A percentile compares a stretch with the other conserved stretches of the same genome.
Evolutionary conservation across 257 asterid species (phyloP).

Genomic region (Linaria vulgaris): DNA sequence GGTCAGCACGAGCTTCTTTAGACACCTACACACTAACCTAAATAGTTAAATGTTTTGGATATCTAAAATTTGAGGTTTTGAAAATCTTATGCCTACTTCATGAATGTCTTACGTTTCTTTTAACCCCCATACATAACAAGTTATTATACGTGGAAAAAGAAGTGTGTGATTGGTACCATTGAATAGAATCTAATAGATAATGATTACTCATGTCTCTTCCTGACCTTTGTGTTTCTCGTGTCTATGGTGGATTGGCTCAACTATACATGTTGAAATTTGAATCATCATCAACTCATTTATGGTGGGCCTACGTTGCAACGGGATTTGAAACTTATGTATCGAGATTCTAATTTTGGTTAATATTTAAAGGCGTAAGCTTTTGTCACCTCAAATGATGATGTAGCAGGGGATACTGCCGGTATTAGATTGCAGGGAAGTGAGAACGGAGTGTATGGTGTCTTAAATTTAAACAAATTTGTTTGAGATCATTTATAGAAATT

Average conservation of each 20-base stretch:
- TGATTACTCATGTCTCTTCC: conserved; percentile 18
- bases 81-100: conserved; percentile 4
- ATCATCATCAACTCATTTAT: conserved; percentile 11
- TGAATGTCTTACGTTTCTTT: conserved; percentile 20
- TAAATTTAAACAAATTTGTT: background rate
- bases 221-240: conserved; percentile 8
- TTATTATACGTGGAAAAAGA: too few relatives aligned
- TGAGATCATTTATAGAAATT: background rate
- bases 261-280: conserved; percentile 10
- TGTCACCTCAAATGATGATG: conserved; percentile 17
- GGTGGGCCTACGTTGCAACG: conserved; percentile 10
- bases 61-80: conserved; percentile 2
- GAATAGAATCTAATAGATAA: conserved; percentile 8
- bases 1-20: conserved; percentile 54
- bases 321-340: conserved; percentile 12
- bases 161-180: too few relatives aligned
- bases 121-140: background rate
- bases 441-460: background rate
- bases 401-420: background rate
- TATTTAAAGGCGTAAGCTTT: conserved; percentile 11
- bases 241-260: conserved; percentile 3
- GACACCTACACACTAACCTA: conserved; percentile 6
- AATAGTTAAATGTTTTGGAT: conserved; percentile 22
- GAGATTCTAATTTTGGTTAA: conserved; percentile 11
- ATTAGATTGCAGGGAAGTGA: background rate